phyloP scores from a whole-genome alignment of 2,329 filamentous ascomycete species.

The Penicillium sp. region DNA sequence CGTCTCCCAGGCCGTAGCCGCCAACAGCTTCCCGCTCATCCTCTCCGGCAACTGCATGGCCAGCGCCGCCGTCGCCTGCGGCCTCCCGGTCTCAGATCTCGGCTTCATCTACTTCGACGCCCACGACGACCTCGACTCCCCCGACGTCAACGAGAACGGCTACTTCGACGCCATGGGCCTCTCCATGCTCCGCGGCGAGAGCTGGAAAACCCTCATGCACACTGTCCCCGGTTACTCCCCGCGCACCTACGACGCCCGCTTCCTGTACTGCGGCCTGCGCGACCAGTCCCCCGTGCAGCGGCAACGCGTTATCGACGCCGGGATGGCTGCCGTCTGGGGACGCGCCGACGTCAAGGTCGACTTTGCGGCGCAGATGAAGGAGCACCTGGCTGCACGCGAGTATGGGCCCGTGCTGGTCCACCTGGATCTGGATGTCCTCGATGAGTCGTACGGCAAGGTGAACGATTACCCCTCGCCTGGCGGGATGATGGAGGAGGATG shows the following conservation, averaged over 20 bases:
- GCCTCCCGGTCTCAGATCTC: conserved; percentile 33
- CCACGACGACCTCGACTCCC: conserved; percentile 49
- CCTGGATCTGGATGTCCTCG: conserved; percentile 43
- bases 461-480: conserved; percentile 44
- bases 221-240: conserved; percentile 37
- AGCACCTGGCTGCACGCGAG: not conserved
- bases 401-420: conserved; percentile 37
- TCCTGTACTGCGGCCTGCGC: conserved; percentile 34
- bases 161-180: conserved; percentile 46
- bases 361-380: conserved; percentile 21
- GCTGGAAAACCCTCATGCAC: conserved; percentile 37
- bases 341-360: conserved; percentile 20
- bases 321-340: conserved; percentile 38
- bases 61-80: conserved; percentile 43
- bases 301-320: conserved; percentile 35
- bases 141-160: conserved; percentile 41
- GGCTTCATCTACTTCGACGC: conserved; percentile 51
- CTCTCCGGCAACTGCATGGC: conserved; percentile 48
- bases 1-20: conserved; percentile 33
- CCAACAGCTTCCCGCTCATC: conserved; percentile 43
- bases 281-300: conserved; percentile 37
- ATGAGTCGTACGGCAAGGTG: conserved; percentile 39
- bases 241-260: conserved; percentile 18
- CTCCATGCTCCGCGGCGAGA: conserved; percentile 43
- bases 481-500: conserved; percentile 29